Evolutionary conservation across 225 moss, liverwort and hornwort species (phyloP).

Genomic region (Pseudisothecium myosuroides): DNA sequence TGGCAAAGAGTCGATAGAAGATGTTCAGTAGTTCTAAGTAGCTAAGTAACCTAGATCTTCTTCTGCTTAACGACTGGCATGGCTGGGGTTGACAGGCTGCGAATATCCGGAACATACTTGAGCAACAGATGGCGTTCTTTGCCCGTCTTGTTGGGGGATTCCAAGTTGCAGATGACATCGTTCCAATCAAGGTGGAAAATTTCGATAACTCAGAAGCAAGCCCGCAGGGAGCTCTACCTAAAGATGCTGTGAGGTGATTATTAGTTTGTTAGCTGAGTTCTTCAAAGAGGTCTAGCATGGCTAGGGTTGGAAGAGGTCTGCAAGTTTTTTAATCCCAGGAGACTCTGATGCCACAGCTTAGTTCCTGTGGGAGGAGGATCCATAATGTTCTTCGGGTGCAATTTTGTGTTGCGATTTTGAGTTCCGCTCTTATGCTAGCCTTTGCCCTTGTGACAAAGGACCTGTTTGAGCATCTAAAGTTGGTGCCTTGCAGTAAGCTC

Average conservation of each 20-base stretch:
- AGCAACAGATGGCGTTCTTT: conserved; percentile 86
- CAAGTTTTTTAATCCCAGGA: background rate
- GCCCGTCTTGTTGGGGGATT: conserved; percentile 80
- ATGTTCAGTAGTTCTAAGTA: background rate
- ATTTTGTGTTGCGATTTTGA: background rate
- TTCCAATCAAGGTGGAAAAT: conserved; percentile 72
- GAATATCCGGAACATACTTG: conserved; percentile 68
- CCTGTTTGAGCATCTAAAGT: background rate
- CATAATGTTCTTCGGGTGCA: background rate
- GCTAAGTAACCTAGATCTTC: background rate
- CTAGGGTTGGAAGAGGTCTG: background rate
- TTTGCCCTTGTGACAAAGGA: background rate
- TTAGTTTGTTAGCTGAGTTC: background rate
- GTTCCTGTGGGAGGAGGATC: background rate
- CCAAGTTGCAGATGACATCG: conserved; percentile 65
- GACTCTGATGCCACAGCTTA: background rate
- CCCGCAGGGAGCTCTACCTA: background rate
- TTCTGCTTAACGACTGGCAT: background rate
- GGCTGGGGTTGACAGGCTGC: conserved; percentile 44
- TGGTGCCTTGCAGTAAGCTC: too few relatives aligned
- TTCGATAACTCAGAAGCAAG: conserved; percentile 21
- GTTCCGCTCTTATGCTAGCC: background rate
- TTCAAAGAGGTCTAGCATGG: background rate
- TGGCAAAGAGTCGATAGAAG: background rate
- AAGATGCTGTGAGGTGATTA: background rate